Evolutionary conservation across 352 stramenopile species (phyloP).

Genomic region (Pythium angustatum): DNA sequence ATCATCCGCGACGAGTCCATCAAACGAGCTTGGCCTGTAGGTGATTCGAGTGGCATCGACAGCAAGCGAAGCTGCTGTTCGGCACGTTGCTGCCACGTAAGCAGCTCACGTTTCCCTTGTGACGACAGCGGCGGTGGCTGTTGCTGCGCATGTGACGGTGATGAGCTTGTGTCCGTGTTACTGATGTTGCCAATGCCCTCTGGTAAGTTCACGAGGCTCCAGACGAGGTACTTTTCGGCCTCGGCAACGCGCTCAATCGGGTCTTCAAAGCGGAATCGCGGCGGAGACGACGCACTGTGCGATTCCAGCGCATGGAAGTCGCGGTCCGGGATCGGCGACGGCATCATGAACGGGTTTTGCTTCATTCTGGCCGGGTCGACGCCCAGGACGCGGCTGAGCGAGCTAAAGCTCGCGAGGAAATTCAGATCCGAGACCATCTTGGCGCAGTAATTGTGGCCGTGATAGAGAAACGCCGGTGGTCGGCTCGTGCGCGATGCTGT

Average conservation of each 20-base stretch:
- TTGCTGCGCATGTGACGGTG: neutral
- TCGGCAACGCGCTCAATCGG: slow-evolving; percentile 45
- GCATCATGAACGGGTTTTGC: slow-evolving; percentile 88
- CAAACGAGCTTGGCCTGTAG: slow-evolving; percentile 49
- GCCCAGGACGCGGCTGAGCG: slow-evolving; percentile 51
- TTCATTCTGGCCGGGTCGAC: slow-evolving; percentile 59
- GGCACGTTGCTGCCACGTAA: slow-evolving; percentile 61
- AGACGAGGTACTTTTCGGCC: slow-evolving; percentile 68
- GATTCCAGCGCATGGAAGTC: slow-evolving; percentile 42
- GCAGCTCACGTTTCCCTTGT: slow-evolving; percentile 19
- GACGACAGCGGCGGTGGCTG: slow-evolving; percentile 6
- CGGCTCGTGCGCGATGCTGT: slow-evolving; percentile 13
- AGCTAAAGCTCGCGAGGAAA: slow-evolving; percentile 58
- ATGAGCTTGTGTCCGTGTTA: neutral
- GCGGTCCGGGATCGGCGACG: slow-evolving; percentile 57
- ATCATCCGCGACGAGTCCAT: slow-evolving; percentile 78
- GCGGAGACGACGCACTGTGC: slow-evolving; percentile 13
- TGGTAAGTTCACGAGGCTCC: slow-evolving; percentile 54
- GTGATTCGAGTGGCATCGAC: slow-evolving; percentile 64
- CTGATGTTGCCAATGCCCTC: slow-evolving; percentile 13
- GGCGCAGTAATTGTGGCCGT: slow-evolving; percentile 64
- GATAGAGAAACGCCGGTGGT: slow-evolving; percentile 44
- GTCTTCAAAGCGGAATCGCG: slow-evolving; percentile 29
- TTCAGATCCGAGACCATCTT: slow-evolving; percentile 82
- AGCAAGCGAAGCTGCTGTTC: slow-evolving; percentile 71